Evolutionary conservation across 164 flowering plant species (phyloP).

Genomic region (Magnolia officinalis): DNA sequence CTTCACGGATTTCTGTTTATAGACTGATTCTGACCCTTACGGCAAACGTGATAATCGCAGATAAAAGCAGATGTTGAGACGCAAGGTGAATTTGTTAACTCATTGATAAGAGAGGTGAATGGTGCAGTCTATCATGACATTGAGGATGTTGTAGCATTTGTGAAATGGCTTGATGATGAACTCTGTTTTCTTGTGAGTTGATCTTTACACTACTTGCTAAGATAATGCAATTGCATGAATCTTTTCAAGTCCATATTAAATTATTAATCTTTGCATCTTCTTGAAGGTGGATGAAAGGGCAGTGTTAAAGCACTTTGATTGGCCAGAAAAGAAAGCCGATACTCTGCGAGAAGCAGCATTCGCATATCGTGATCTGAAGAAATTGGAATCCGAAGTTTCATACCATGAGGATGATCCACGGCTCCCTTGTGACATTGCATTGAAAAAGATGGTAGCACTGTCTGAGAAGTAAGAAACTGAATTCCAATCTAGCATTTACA

Average conservation of each 20-base stretch:
- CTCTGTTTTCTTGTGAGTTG: constrained; percentile 83
- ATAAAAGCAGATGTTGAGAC: constrained; percentile 94
- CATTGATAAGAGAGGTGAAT: constrained; percentile 77
- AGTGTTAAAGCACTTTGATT: constrained; percentile 87
- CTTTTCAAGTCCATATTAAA: not conserved
- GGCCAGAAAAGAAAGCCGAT: constrained; percentile 97
- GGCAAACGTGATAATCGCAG: constrained; percentile 25
- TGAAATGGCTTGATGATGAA: constrained; percentile 98
- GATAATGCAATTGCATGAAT: not conserved
- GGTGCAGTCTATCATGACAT: constrained; percentile 66
- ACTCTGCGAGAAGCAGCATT: constrained; percentile 93
- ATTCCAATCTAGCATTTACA: too few species aligned
- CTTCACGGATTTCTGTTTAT: not conserved
- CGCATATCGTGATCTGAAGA: constrained; percentile 80
- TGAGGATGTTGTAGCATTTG: constrained; percentile 86
- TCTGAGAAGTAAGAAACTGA: constrained; percentile 68
- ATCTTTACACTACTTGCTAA: not conserved
- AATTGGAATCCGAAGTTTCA: constrained; percentile 68
- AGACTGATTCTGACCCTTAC: not conserved
- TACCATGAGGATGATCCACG: constrained; percentile 60
- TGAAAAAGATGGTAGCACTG: constrained; percentile 78
- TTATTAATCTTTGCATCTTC: constrained; percentile 5
- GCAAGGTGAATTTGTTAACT: constrained; percentile 88
- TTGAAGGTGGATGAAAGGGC: constrained; percentile 95
- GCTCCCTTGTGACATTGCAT: constrained; percentile 63